phyloP scores from a whole-genome alignment of 495 filamentous ascomycete genomes.

The Parathielavia hyrcaniae region DNA sequence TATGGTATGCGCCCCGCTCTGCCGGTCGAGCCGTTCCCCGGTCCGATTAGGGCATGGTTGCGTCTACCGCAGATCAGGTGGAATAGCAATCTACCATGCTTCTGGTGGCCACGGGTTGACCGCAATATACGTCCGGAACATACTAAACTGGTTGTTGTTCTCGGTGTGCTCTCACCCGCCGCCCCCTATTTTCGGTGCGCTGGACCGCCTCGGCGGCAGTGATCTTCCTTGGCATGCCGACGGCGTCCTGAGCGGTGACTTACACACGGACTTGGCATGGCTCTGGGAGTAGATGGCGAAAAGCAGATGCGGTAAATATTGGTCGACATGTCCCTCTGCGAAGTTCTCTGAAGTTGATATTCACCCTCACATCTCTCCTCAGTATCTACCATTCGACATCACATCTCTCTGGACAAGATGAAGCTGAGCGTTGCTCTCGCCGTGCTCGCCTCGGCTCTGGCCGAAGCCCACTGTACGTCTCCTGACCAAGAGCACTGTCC shows the following conservation, averaged over 20 bases:
- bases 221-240: conserved; percentile 5
- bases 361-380: background rate
- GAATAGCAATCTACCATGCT: background rate
- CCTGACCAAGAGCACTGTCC: background rate
- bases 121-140: background rate
- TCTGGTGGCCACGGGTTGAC: background rate
- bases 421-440: conserved; percentile 33
- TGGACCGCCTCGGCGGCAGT: background rate
- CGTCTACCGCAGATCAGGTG: conserved; percentile 12
- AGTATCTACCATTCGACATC: background rate
- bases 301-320: background rate
- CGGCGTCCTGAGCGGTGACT: background rate
- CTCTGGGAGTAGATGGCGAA: background rate
- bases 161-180: conserved; percentile 5
- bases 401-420: conserved; percentile 23
- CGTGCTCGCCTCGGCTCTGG: conserved; percentile 31
- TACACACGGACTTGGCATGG: background rate
- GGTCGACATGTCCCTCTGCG: background rate
- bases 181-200: conserved; percentile 5
- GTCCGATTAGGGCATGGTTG: background rate
- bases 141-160: background rate
- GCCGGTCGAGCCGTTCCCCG: background rate
- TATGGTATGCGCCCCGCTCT: background rate
- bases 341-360: background rate
- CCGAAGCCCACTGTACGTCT: conserved; percentile 39